A percentile compares a stretch with the other conserved stretches of the same genome.
These are phyloP conservation scores for Lithocarpus polystachyus DNA, from an alignment of 306 rosid species.

Conservation along the genomic window DNA sequence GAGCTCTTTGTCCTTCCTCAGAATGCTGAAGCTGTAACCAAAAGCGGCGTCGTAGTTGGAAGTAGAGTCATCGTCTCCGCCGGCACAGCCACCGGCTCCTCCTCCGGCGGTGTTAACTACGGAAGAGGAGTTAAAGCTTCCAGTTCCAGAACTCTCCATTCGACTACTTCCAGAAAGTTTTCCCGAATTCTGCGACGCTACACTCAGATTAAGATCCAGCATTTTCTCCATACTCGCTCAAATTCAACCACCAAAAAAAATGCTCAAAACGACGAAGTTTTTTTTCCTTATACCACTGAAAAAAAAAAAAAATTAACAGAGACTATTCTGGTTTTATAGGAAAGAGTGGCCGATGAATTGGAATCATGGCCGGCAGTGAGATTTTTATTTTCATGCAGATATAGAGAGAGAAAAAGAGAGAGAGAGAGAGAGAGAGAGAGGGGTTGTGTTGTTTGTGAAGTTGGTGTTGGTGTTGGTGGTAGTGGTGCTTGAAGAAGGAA, in stretches of 20 bases:
- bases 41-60: slow-evolving; percentile 40
- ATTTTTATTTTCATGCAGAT: slow-evolving; percentile 32
- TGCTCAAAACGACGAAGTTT: background rate
- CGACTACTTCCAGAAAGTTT: slow-evolving; percentile 25
- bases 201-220: slow-evolving; percentile 84
- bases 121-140: slow-evolving; percentile 58
- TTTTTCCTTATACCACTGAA: too few species aligned
- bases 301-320: too few species aligned
- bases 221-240: slow-evolving; percentile 13
- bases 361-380: background rate
- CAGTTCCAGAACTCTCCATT: slow-evolving; percentile 72
- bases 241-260: background rate
- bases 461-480: background rate
- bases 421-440: background rate
- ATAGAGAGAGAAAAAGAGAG: background rate
- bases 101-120: slow-evolving; percentile 32
- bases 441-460: background rate
- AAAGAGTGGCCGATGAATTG: background rate
- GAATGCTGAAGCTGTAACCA: slow-evolving; percentile 48
- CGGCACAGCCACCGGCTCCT: too few species aligned
- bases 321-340: background rate
- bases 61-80: slow-evolving; percentile 39
- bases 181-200: slow-evolving; percentile 27
- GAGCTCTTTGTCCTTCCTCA: slow-evolving; percentile 14
- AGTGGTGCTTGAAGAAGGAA: slow-evolving; percentile 10